Percentiles rank a stretch among this genome's conserved stretches.
These are phyloP conservation scores for Neurospora tetrasperma DNA, from an alignment of 495 filamentous ascomycete genomes.

Conservation along the genomic window DNA sequence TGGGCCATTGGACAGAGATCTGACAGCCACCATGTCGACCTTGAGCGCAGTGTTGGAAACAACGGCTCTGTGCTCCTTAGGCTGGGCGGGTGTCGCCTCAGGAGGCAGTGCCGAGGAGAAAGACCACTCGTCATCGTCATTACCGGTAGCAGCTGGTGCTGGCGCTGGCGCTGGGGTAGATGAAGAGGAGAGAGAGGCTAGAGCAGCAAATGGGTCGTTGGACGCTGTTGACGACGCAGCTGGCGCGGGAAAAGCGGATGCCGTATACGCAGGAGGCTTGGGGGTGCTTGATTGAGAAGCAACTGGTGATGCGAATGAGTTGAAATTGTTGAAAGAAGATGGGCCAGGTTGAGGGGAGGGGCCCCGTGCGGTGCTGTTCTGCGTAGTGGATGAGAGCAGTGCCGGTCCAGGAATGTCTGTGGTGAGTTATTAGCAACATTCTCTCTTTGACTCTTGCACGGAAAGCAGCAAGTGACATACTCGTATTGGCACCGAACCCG, in stretches of 20 bases:
- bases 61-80: slow-evolving; percentile 35
- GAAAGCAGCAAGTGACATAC: slow-evolving; percentile 27
- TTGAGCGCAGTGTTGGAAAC: slow-evolving; percentile 42
- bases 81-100: slow-evolving; percentile 28
- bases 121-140: slow-evolving; percentile 84
- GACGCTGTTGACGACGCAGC: slow-evolving; percentile 30
- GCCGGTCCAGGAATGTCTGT: slow-evolving; percentile 37
- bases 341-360: slow-evolving; percentile 26
- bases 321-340: slow-evolving; percentile 51
- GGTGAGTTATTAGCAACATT: neutral
- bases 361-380: slow-evolving; percentile 43
- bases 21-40: slow-evolving; percentile 39
- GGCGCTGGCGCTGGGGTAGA: slow-evolving; percentile 25
- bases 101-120: slow-evolving; percentile 83
- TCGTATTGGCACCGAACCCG: slow-evolving; percentile 61
- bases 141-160: slow-evolving; percentile 23
- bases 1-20: slow-evolving; percentile 36
- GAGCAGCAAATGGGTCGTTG: slow-evolving; percentile 61
- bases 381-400: slow-evolving; percentile 51
- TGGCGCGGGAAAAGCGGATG: slow-evolving; percentile 30
- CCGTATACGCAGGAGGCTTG: slow-evolving; percentile 25
- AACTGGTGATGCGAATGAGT: slow-evolving; percentile 38
- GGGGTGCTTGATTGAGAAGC: slow-evolving; percentile 37
- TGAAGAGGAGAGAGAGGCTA: slow-evolving; percentile 41
- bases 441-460: neutral